phyloP scores from a whole-genome alignment of 2,329 filamentous ascomycete genomes.

The Diaporthe sp. region DNA sequence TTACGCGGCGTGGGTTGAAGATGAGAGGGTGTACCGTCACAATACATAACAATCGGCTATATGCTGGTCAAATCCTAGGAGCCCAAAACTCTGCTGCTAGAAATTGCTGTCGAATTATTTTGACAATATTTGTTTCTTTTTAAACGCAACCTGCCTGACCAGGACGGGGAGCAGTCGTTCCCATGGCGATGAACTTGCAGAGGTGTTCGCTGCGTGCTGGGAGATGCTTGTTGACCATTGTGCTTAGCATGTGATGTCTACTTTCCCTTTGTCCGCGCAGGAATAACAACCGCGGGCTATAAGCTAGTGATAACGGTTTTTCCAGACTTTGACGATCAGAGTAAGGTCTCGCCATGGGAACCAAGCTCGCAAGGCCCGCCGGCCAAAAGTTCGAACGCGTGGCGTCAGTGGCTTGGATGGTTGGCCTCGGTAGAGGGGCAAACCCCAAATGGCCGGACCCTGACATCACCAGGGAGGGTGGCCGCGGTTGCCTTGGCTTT shows the following conservation, averaged over 20 bases:
- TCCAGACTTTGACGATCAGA: not conserved
- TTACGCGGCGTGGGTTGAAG: not conserved
- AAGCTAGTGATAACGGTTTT: not conserved
- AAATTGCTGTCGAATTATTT: not conserved
- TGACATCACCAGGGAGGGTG: not conserved
- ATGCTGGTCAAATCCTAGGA: not conserved
- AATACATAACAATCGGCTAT: not conserved
- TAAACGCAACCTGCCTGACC: not conserved
- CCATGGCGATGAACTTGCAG: not conserved
- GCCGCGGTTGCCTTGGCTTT: conserved; percentile 7
- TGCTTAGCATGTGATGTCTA: not conserved
- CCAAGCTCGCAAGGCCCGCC: not conserved
- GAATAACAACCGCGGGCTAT: not conserved
- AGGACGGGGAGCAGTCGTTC: not conserved
- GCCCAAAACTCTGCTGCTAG: not conserved
- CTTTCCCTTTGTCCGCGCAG: not conserved
- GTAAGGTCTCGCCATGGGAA: not conserved
- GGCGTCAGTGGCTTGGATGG: conserved; percentile 25
- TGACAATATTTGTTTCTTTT: not conserved
- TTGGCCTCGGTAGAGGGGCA: not conserved
- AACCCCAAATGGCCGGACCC: not conserved
- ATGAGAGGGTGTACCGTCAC: not conserved
- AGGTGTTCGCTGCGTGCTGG: not conserved
- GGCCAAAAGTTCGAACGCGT: conserved; percentile 8
- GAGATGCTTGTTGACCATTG: not conserved